These are phyloP conservation scores for Auricularia sp. DNA, from an alignment of 768 basidiomycete species.

Conservation along the genomic window DNA sequence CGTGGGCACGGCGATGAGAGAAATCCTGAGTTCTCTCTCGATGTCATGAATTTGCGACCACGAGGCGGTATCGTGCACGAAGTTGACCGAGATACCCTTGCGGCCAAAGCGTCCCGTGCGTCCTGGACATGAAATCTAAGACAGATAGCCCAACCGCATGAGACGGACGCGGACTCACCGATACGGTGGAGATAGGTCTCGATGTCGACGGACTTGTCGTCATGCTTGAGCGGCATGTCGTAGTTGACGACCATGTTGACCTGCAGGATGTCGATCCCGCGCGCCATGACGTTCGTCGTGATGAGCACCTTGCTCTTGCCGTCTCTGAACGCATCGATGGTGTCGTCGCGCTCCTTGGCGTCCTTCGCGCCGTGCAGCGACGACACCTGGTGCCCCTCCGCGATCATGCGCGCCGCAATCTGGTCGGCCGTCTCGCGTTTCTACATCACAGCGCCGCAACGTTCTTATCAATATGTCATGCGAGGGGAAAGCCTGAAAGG, in stretches of 20 bases:
- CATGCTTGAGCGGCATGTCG: slow-evolving; percentile 80
- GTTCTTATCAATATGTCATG: not conserved
- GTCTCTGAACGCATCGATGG: slow-evolving; percentile 92
- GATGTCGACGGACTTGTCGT: slow-evolving; percentile 67
- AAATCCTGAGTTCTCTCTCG: slow-evolving; percentile 63
- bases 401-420: slow-evolving; percentile 82
- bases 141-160: too few species aligned
- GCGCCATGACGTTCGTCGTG: slow-evolving; percentile 96
- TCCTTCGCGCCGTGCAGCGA: slow-evolving; percentile 94
- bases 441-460: slow-evolving; percentile 26
- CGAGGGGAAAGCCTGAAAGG: not conserved
- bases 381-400: slow-evolving; percentile 92
- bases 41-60: slow-evolving; percentile 88
- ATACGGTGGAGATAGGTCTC: slow-evolving; percentile 99
- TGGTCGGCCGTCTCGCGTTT: slow-evolving; percentile 87
- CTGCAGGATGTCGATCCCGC: slow-evolving; percentile 96
- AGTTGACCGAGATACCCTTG: slow-evolving; percentile 94
- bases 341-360: slow-evolving; percentile 75
- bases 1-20: slow-evolving; percentile 81
- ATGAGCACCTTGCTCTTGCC: slow-evolving; percentile 96
- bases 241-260: slow-evolving; percentile 99
- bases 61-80: slow-evolving; percentile 84
- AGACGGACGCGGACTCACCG: slow-evolving; percentile 39
- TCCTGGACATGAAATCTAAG: slow-evolving; percentile 36
- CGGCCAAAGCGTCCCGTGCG: slow-evolving; percentile 97